These are phyloP conservation scores for Punctularia strigosozonata DNA, from an alignment of 768 basidiomycete genomes.

Conservation along the genomic window DNA sequence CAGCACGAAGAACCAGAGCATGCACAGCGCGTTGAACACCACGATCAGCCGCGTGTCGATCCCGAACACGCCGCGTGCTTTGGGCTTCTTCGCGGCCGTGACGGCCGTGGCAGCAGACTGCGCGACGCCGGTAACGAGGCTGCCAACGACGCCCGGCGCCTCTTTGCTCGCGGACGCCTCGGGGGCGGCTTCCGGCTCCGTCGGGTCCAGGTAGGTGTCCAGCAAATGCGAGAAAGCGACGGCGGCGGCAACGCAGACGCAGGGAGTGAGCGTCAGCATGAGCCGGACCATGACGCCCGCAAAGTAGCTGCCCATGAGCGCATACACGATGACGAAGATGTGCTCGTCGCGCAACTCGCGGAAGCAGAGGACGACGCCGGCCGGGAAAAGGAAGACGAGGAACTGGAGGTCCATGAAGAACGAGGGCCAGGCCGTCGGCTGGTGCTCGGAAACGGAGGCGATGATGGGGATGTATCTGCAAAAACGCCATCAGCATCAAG, in stretches of 20 bases:
- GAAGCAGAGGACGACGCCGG: conserved; percentile 92
- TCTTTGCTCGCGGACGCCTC: conserved; percentile 21
- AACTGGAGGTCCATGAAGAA: conserved; percentile 99
- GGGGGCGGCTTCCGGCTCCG: conserved; percentile 41
- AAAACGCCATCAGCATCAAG: conserved; percentile 6
- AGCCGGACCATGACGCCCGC: conserved; percentile 99
- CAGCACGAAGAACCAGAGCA: conserved; percentile 84
- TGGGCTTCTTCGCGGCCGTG: conserved; percentile 44
- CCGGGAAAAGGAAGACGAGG: conserved; percentile 96
- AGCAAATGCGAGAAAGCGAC: conserved; percentile 82
- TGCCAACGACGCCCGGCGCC: conserved; percentile 8
- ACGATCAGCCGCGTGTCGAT: conserved; percentile 74
- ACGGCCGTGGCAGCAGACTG: conserved; percentile 19
- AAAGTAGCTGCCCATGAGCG: conserved; percentile 93
- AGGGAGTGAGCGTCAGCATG: conserved; percentile 94
- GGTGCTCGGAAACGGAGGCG: conserved; percentile 97
- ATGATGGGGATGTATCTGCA: conserved; percentile 90
- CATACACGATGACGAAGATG: conserved; percentile 96
- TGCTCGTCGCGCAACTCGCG: conserved; percentile 91
- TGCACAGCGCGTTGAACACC: conserved; percentile 57
- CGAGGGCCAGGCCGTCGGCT: conserved; percentile 98
- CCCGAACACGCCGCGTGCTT: conserved; percentile 68
- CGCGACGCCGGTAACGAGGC: conserved; percentile 8
- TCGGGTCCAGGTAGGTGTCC: conserved; percentile 84
- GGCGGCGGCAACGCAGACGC: conserved; percentile 90